Evolutionary conservation across 495 filamentous ascomycete species (phyloP).

Genomic region (Aspergillus olivimuriae): DNA sequence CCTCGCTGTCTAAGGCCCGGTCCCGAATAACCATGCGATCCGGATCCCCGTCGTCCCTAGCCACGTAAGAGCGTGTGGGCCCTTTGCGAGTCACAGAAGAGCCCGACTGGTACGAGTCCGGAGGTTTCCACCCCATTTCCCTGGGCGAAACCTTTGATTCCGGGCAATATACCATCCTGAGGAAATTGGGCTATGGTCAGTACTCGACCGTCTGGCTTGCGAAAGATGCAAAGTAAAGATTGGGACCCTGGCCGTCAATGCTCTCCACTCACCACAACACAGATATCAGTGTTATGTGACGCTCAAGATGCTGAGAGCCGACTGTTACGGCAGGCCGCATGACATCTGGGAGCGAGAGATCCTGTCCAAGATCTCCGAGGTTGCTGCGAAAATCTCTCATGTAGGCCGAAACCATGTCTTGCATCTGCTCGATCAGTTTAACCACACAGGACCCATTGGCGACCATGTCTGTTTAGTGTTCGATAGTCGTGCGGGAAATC

Average conservation of each 20-base stretch:
- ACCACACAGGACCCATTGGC: constrained; percentile 28
- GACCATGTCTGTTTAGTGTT: constrained; percentile 25
- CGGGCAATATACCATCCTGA: constrained; percentile 73
- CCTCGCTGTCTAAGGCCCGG: constrained; percentile 2
- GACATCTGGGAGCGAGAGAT: constrained; percentile 23
- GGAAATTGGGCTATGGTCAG: constrained; percentile 87
- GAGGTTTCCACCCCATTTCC: constrained; percentile 76
- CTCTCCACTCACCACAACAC: background rate
- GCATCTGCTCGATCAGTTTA: constrained; percentile 25
- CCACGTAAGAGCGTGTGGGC: constrained; percentile 44
- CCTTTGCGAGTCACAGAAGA: constrained; percentile 46
- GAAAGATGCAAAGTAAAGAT: constrained; percentile 26
- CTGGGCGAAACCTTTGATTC: constrained; percentile 81
- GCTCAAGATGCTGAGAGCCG: constrained; percentile 30
- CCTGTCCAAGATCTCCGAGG: constrained; percentile 13
- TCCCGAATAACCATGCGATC: background rate
- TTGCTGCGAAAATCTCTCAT: constrained; percentile 41
- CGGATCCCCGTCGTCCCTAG: constrained; percentile 3
- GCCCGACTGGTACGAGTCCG: constrained; percentile 70
- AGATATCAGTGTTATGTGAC: constrained; percentile 20
- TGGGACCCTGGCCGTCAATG: constrained; percentile 2
- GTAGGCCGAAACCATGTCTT: constrained; percentile 21
- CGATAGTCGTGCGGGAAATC: constrained; percentile 23
- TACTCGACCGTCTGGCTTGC: constrained; percentile 83
- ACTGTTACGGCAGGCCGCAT: constrained; percentile 20